A percentile compares a stretch with the other conserved stretches of the same genome.
Conservation (phyloP, 305 asterid species). For the Lippia alba region DNA sequence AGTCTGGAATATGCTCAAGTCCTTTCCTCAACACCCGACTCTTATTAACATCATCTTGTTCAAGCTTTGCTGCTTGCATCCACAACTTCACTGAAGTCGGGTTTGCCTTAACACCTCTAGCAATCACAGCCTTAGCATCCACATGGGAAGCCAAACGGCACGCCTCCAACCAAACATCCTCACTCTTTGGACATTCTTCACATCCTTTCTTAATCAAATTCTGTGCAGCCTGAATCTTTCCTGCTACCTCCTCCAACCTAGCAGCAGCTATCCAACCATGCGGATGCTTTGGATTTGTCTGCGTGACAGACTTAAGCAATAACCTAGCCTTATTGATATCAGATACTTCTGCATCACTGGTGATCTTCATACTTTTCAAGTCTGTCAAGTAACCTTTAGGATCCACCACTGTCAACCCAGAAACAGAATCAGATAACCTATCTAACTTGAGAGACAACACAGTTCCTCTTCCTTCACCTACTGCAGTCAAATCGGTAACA, state of each 20-base stretch:
- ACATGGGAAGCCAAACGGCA: conserved; percentile 70
- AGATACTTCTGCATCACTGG: conserved; percentile 89
- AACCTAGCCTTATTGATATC: conserved; percentile 87
- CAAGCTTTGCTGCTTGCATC: conserved; percentile 92
- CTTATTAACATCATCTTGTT: conserved; percentile 70
- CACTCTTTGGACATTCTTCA: conserved; percentile 82
- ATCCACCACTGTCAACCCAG: conserved; percentile 88
- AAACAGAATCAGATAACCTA: conserved; percentile 77
- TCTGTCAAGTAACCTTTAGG: conserved; percentile 95
- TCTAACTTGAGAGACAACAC: conserved; percentile 82
- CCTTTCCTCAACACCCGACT: conserved; percentile 84
- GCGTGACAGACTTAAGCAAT: conserved; percentile 81
- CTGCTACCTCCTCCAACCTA: conserved; percentile 94
- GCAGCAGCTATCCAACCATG: conserved; percentile 99
- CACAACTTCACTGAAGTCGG: conserved; percentile 88
- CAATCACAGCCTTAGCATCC: conserved; percentile 90
- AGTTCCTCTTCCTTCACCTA: conserved; percentile 96
- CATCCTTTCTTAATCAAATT: conserved; percentile 75
- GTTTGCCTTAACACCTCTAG: conserved; percentile 74
- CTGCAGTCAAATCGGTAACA: conserved; percentile 90
- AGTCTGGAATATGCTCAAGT: conserved; percentile 77
- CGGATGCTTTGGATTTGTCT: conserved; percentile 85
- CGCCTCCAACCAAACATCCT: conserved; percentile 93
- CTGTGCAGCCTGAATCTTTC: conserved; percentile 74
- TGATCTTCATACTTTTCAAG: conserved; percentile 88